Evolutionary conservation across 1,139 yeast species (phyloP).

Genomic region (Zhuliangozyma blackwelliae): DNA sequence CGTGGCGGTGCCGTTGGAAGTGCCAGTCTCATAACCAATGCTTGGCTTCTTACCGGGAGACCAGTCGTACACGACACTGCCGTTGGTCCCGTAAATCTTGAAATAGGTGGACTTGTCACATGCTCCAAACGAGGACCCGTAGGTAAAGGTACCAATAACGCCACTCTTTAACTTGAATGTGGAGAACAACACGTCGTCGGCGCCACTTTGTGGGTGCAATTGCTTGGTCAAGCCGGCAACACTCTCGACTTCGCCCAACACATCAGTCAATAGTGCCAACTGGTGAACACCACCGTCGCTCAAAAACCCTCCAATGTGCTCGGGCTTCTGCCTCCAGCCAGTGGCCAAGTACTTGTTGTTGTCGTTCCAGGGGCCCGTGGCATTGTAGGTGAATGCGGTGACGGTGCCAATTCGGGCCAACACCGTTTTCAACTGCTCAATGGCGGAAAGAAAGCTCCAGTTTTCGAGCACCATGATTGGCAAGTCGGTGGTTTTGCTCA

Average conservation of each 20-base stretch:
- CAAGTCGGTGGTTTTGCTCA: conserved; percentile 52
- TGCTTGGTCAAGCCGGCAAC: conserved; percentile 74
- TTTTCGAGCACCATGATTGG: conserved; percentile 82
- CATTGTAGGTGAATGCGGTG: conserved; percentile 69
- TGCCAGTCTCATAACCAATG: conserved; percentile 43
- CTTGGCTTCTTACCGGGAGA: conserved; percentile 52
- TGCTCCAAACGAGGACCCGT: conserved; percentile 89
- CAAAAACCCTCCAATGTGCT: conserved; percentile 86
- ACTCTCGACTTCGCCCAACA: conserved; percentile 69
- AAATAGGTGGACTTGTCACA: conserved; percentile 64
- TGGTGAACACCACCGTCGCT: conserved; percentile 97
- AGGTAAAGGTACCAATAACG: conserved; percentile 81
- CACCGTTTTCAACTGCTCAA: conserved; percentile 45
- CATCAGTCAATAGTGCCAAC: conserved; percentile 75
- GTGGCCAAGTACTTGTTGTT: conserved; percentile 64
- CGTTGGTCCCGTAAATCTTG: conserved; percentile 72
- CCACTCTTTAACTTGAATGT: conserved; percentile 60
- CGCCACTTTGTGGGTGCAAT: conserved; percentile 69
- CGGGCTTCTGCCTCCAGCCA: conserved; percentile 83
- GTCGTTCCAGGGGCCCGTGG: conserved; percentile 76
- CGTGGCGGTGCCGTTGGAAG: conserved; percentile 39
- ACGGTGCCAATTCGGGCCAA: conserved; percentile 72
- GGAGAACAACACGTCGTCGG: conserved; percentile 74
- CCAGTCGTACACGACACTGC: conserved; percentile 65
- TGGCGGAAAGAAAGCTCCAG: conserved; percentile 68